Percentiles rank a stretch among this genome's conserved stretches.
Evolutionary conservation across 208 protist genomes (phyloP).

Genomic region (Acanthamoeba culbertsoni): DNA sequence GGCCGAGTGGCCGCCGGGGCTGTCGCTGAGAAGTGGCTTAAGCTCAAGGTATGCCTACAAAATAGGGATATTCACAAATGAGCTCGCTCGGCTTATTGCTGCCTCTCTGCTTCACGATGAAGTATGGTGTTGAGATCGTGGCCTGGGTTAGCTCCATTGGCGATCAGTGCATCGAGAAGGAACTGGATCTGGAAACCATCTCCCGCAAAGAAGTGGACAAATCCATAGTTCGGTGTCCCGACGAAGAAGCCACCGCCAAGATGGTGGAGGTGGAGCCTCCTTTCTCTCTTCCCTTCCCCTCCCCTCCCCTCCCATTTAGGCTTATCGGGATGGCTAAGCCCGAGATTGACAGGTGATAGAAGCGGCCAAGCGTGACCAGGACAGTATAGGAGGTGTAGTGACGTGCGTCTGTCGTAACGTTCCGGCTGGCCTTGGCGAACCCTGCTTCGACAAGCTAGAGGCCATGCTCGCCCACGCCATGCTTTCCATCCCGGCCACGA

Average conservation of each 20-base stretch:
- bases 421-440: constrained; percentile 82
- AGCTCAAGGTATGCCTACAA: background rate
- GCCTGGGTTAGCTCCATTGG: constrained; percentile 77
- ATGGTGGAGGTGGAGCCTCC: constrained; percentile 60
- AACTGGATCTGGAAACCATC: constrained; percentile 67
- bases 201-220: constrained; percentile 78
- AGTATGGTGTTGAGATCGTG: constrained; percentile 79
- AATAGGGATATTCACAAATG: too few species aligned
- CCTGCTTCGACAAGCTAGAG: constrained; percentile 87
- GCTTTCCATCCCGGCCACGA: constrained; percentile 86
- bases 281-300: background rate
- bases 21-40: constrained; percentile 84
- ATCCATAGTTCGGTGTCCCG: constrained; percentile 74
- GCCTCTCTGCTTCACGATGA: too few species aligned
- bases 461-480: constrained; percentile 87
- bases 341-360: constrained; percentile 49
- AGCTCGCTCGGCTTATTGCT: too few species aligned
- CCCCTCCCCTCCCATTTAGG: background rate
- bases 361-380: constrained; percentile 61
- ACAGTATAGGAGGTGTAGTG: constrained; percentile 82
- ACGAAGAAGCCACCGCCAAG: constrained; percentile 64
- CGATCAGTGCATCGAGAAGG: background rate
- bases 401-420: constrained; percentile 78
- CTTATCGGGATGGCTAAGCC: too few species aligned
- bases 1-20: constrained; percentile 83